These are phyloP conservation scores for Niveomyces coronatus DNA, from an alignment of 2,329 filamentous ascomycete species.

Conservation along the genomic window DNA sequence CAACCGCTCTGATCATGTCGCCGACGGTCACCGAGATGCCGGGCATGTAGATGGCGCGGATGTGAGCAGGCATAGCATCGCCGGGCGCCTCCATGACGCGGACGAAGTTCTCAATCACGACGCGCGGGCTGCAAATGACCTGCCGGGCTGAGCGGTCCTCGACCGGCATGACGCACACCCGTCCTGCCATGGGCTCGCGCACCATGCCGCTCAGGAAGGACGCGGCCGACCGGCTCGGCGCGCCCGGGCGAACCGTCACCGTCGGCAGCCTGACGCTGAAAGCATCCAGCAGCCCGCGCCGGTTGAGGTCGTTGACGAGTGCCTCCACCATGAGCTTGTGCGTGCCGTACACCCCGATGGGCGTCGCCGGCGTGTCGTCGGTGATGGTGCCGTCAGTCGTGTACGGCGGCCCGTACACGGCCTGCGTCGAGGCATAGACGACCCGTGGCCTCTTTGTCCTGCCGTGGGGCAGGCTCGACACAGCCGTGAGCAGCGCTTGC, in stretches of 20 bases:
- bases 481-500: slow-evolving; percentile 38
- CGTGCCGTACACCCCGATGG: slow-evolving; percentile 48
- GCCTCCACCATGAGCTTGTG: slow-evolving; percentile 51
- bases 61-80: neutral
- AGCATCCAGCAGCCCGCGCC: slow-evolving; percentile 46
- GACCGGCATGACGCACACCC: neutral
- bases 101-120: neutral
- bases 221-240: slow-evolving; percentile 49
- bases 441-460: slow-evolving; percentile 30
- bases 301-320: slow-evolving; percentile 24
- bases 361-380: slow-evolving; percentile 36
- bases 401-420: slow-evolving; percentile 44
- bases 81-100: too few relatives aligned
- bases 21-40: neutral
- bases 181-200: slow-evolving; percentile 29
- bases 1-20: neutral
- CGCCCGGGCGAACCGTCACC: slow-evolving; percentile 49
- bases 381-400: slow-evolving; percentile 27
- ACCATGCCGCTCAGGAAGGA: slow-evolving; percentile 54
- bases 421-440: slow-evolving; percentile 47
- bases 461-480: slow-evolving; percentile 33
- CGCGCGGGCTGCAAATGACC: neutral
- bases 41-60: neutral
- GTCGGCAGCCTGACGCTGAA: slow-evolving; percentile 48
- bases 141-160: neutral